Evolutionary conservation across 2,329 filamentous ascomycete genomes (phyloP).

Genomic region (Drechslerella coelobrocha): DNA sequence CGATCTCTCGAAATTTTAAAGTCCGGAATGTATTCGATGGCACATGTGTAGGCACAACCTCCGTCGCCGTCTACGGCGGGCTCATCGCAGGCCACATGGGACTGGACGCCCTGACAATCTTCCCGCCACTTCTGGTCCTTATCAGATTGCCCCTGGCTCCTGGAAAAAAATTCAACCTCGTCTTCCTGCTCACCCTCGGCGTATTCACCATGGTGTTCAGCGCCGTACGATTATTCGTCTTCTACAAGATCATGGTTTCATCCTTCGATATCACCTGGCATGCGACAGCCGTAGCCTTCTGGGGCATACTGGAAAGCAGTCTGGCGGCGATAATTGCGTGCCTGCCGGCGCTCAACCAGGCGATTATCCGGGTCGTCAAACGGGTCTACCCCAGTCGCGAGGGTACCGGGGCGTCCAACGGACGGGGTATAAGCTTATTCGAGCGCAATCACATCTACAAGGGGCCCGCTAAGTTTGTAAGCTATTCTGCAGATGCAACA

Average conservation of each 20-base stretch:
- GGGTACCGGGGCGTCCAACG: background rate
- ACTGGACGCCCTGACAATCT: conserved; percentile 42
- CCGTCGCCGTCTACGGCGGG: conserved; percentile 21
- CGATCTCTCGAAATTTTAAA: conserved; percentile 13
- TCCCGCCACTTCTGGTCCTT: conserved; percentile 37
- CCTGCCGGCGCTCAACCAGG: conserved; percentile 46
- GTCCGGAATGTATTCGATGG: conserved; percentile 25
- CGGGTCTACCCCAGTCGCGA: conserved; percentile 7
- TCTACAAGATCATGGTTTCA: conserved; percentile 33
- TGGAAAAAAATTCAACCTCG: conserved; percentile 40
- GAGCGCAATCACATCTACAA: conserved; percentile 41
- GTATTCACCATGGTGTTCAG: conserved; percentile 42
- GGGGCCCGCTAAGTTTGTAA: conserved; percentile 38
- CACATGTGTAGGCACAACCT: conserved; percentile 17
- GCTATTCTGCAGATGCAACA: conserved; percentile 42
- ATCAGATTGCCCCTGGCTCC: conserved; percentile 20
- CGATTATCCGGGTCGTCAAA: conserved; percentile 11
- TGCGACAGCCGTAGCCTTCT: conserved; percentile 36
- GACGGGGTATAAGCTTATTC: conserved; percentile 17
- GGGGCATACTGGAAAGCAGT: conserved; percentile 37
- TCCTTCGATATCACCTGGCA: conserved; percentile 44
- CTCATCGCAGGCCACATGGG: conserved; percentile 35
- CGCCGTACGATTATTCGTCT: conserved; percentile 25
- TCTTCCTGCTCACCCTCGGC: conserved; percentile 28
- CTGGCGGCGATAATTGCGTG: conserved; percentile 37